Evolutionary conservation across 768 basidiomycete genomes (phyloP), one percentile per base, ranked within the genome.

Genomic region (Suillus discolor): DNA sequence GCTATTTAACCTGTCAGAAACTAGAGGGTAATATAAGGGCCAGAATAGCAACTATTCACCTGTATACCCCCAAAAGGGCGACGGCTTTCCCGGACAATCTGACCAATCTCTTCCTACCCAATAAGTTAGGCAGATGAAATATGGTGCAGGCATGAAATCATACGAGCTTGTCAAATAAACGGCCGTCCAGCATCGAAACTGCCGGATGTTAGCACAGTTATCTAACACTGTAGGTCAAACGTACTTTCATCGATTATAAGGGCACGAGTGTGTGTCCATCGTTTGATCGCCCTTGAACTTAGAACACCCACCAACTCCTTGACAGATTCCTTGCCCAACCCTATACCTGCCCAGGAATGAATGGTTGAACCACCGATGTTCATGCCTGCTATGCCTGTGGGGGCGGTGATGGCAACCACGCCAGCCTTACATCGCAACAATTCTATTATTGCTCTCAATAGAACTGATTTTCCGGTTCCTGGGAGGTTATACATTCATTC

Each of bases 101-200:
- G 70, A 12, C 80, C 87, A 38, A 87, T 77, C 36, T 78, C 67
- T 55, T 73, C 74, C 77, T 79, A 65, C 2, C 54, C 60, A 41
- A 5, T 38, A 23, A 15, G 31, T 63, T n/a, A 39, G 69, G 18
- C 31, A 18, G 12, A 18, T 31, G n/a, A 31, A 12, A 1, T 53
- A 72, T 70, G 64, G 78, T 75, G 15, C 79, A 76, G 13, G 76
- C 18, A 77, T 73, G 49, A 81, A 20, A 73, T 79, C 66, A 70
- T 64, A 87, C 88, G 69, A 93, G 77, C 74, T 91, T 93, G 73
- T 93, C 89, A 63, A 92, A 92, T 1, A 89, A 71, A 12, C 73
- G 72, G 0, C 84, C 90, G 65, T 93, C 89, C 51, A 93, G 78
- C 92, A 94, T 93, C 0, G 90, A 92, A 42, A 93, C 91, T 88